Conservation (phyloP, 306 rosid genomes). For the Trichosanthes truncata region DNA sequence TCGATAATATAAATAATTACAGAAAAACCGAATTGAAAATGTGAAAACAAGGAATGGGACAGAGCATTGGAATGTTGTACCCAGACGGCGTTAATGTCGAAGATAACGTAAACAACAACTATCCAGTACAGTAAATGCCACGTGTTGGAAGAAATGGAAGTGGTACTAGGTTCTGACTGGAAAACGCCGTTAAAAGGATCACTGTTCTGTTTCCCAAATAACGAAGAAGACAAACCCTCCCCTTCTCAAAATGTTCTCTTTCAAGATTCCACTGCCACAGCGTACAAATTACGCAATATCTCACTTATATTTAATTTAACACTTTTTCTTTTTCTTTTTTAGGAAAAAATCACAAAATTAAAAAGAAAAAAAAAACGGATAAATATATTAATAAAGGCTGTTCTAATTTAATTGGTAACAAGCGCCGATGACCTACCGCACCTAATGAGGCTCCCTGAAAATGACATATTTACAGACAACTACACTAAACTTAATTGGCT, state of each 20-base stretch:
- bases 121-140: not conserved
- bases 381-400: not conserved
- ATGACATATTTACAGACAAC: not conserved
- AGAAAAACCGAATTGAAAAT: not conserved
- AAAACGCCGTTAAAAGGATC: not conserved
- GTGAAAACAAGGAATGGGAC: not conserved
- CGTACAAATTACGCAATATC: not conserved
- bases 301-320: not conserved
- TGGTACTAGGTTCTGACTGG: not conserved
- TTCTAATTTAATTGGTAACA: not conserved
- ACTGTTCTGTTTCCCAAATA: not conserved
- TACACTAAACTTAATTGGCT: not conserved
- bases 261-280: not conserved
- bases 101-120: not conserved
- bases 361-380: not conserved
- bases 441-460: conserved; percentile 1
- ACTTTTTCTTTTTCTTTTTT: not conserved
- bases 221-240: not conserved
- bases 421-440: conserved; percentile 8
- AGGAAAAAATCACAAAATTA: not conserved
- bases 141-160: not conserved
- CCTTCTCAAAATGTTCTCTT: not conserved
- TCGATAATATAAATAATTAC: not conserved
- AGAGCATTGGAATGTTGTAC: not conserved
- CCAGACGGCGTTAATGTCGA: not conserved